These are phyloP conservation scores for Sclerotinia glacialis DNA, from an alignment of 2,329 filamentous ascomycete genomes.

Conservation along the genomic window DNA sequence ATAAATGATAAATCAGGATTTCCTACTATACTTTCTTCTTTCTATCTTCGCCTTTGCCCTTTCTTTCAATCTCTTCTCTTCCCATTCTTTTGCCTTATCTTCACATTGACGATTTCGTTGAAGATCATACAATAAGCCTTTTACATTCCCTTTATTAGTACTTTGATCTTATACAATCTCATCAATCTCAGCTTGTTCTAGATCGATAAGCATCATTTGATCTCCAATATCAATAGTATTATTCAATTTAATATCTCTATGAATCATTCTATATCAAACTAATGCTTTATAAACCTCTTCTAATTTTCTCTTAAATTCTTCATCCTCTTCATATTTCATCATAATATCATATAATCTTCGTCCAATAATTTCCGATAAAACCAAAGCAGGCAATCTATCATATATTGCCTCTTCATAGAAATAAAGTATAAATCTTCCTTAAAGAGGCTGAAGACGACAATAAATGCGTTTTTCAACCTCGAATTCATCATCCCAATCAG, in stretches of 20 bases:
- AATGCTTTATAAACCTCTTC: not conserved
- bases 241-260: not conserved
- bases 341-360: not conserved
- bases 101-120: not conserved
- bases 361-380: not conserved
- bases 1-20: not conserved
- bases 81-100: not conserved
- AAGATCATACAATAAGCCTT: not conserved
- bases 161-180: fast-evolving
- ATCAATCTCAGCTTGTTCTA: not conserved
- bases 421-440: not conserved
- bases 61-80: constrained; percentile 3
- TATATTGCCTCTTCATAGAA: constrained; percentile 7
- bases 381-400: not conserved
- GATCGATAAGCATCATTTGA: not conserved
- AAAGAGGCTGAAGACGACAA: not conserved
- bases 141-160: not conserved
- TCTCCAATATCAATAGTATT: not conserved
- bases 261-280: not conserved
- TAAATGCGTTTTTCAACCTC: not conserved
- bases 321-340: not conserved
- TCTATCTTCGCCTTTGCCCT: not conserved
- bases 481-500: constrained; percentile 8
- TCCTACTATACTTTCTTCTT: not conserved
- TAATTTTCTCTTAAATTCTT: not conserved